phyloP scores from a whole-genome alignment of 441 rosid genomes.

The Manihot esculenta region DNA sequence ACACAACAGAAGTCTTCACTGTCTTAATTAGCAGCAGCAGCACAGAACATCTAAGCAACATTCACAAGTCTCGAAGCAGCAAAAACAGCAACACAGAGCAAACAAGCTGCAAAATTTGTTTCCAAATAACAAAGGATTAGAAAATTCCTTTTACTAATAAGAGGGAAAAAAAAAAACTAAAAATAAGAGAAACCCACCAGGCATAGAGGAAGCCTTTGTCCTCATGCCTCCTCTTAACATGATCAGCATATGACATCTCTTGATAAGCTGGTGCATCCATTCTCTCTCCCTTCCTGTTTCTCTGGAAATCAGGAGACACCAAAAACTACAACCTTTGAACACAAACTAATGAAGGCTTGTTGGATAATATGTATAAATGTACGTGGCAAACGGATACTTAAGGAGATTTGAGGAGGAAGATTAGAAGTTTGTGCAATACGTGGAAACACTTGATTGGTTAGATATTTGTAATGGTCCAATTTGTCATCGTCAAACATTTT shows the following conservation, averaged over 20 bases:
- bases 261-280: constrained; percentile 39
- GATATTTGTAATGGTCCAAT: not conserved
- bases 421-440: not conserved
- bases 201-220: constrained; percentile 50
- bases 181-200: constrained; percentile 21
- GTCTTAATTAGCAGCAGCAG: constrained; percentile 26
- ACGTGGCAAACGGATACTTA: too few species aligned
- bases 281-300: not conserved
- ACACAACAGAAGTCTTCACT: not conserved
- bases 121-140: not conserved
- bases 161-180: not conserved
- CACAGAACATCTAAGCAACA: constrained; percentile 33
- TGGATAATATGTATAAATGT: too few species aligned
- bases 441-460: not conserved
- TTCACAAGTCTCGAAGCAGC: constrained; percentile 38
- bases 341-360: too few species aligned
- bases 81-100: constrained; percentile 36
- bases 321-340: too few species aligned
- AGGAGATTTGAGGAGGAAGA: not conserved
- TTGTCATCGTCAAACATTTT: not conserved
- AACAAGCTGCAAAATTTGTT: constrained; percentile 29
- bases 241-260: constrained; percentile 36
- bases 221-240: constrained; percentile 35
- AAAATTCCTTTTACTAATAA: not conserved
- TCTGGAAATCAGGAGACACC: too few species aligned